Evolutionary conservation across 2,329 filamentous ascomycete genomes (phyloP).

Genomic region (Alternaria infectoria): DNA sequence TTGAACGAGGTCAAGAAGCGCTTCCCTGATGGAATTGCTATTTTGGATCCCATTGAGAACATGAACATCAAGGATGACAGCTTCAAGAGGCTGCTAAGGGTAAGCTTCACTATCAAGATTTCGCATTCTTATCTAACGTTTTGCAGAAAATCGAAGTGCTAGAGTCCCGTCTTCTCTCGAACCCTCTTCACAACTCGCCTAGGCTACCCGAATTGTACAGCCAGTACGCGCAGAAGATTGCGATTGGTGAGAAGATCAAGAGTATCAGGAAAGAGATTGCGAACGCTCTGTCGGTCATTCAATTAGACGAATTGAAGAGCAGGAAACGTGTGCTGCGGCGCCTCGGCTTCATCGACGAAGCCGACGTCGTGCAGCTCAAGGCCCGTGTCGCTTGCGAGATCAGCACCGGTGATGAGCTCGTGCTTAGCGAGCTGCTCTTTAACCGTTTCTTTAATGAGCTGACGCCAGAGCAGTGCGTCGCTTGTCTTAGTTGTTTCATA

Average conservation of each 20-base stretch:
- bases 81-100: slow-evolving; percentile 85
- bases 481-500: slow-evolving; percentile 90
- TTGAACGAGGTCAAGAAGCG: slow-evolving; percentile 81
- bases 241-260: slow-evolving; percentile 80
- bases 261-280: slow-evolving; percentile 84
- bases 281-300: slow-evolving; percentile 84
- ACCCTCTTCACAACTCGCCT: slow-evolving; percentile 90
- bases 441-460: slow-evolving; percentile 98
- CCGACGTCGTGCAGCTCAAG: slow-evolving; percentile 94
- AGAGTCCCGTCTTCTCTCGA: slow-evolving; percentile 85
- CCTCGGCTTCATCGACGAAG: slow-evolving; percentile 93
- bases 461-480: slow-evolving; percentile 83
- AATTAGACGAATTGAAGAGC: slow-evolving; percentile 94
- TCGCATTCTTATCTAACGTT: slow-evolving; percentile 15
- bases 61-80: slow-evolving; percentile 93
- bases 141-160: slow-evolving; percentile 91
- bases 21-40: slow-evolving; percentile 89
- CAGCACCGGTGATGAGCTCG: slow-evolving; percentile 91
- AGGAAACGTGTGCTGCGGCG: slow-evolving; percentile 94
- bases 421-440: slow-evolving; percentile 91
- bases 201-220: slow-evolving; percentile 84
- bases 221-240: slow-evolving; percentile 82
- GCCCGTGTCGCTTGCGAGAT: slow-evolving; percentile 98
- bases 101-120: slow-evolving; percentile 41
- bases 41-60: slow-evolving; percentile 92